These are phyloP conservation scores for Acacia concinna DNA, from an alignment of 331 rosid species.

Conservation along the genomic window DNA sequence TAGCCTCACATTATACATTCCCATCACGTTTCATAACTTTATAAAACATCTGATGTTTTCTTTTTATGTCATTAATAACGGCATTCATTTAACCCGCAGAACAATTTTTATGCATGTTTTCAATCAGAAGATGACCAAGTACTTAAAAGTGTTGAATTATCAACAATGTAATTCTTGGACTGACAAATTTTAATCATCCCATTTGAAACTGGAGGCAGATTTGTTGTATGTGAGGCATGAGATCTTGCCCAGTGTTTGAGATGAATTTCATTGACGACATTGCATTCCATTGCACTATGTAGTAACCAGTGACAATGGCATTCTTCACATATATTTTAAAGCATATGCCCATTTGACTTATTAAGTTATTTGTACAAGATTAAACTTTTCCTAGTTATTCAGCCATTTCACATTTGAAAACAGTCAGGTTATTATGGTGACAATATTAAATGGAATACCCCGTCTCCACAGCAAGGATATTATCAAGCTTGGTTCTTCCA, in stretches of 20 bases:
- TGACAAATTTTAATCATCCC: background rate
- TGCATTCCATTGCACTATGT: background rate
- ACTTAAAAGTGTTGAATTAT: background rate
- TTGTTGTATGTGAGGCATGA: background rate
- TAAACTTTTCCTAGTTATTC: background rate
- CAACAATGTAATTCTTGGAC: slow-evolving; percentile 6
- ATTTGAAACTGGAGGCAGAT: background rate
- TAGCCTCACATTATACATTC: slow-evolving; percentile 16
- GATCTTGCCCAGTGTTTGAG: background rate
- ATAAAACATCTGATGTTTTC: slow-evolving; percentile 18
- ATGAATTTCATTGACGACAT: background rate
- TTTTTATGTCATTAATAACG: background rate
- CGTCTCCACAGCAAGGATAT: no score
- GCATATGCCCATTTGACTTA: background rate
- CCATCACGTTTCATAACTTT: background rate
- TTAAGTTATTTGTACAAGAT: background rate
- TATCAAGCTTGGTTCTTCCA: background rate
- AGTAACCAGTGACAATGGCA: background rate
- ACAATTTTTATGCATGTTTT: slow-evolving; percentile 8
- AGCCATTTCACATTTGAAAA: background rate
- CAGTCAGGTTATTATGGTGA: background rate
- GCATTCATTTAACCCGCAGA: slow-evolving; percentile 11
- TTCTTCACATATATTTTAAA: background rate
- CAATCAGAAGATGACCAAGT: slow-evolving; percentile 1
- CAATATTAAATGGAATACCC: background rate